Conservation (phyloP, 768 basidiomycete genomes). For the Mycena epipterygia region DNA sequence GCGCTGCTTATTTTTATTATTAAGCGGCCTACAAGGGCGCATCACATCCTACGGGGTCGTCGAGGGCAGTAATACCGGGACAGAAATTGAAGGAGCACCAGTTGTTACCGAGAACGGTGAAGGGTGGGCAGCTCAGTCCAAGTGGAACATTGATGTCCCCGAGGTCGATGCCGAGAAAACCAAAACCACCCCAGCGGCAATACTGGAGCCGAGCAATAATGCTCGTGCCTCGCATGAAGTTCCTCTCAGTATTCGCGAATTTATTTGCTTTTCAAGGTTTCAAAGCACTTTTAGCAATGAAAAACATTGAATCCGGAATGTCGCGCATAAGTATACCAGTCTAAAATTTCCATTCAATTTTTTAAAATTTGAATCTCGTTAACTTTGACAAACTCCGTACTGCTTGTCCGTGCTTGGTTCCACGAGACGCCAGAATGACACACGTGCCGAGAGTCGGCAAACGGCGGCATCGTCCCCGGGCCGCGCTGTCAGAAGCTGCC, state of each 20-base stretch:
- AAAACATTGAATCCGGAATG: background rate
- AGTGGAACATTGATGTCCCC: constrained; percentile 2
- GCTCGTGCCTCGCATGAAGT: constrained; percentile 3
- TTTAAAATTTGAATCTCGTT: background rate
- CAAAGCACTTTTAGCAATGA: constrained; percentile 8
- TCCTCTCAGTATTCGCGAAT: background rate
- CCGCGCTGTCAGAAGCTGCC: background rate
- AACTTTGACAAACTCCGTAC: background rate
- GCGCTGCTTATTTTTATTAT: constrained; percentile 1
- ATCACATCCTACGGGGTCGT: background rate
- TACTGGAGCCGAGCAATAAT: constrained; percentile 6
- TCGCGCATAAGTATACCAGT: background rate
- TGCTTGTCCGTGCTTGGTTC: constrained; percentile 1
- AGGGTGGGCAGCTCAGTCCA: background rate
- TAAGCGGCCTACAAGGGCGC: constrained; percentile 6
- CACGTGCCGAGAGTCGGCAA: constrained; percentile 10
- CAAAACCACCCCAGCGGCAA: background rate
- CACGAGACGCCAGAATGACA: constrained; percentile 2
- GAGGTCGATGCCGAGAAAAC: constrained; percentile 1
- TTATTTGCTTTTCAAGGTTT: constrained; percentile 4
- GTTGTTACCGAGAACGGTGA: background rate
- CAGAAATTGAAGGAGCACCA: constrained; percentile 9
- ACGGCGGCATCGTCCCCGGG: background rate
- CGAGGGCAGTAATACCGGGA: background rate
- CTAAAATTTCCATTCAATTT: background rate